Percentiles rank a stretch among this genome's conserved stretches.
Conservation (phyloP, 2,329 filamentous ascomycete species). For the Alternaria arbusti region DNA sequence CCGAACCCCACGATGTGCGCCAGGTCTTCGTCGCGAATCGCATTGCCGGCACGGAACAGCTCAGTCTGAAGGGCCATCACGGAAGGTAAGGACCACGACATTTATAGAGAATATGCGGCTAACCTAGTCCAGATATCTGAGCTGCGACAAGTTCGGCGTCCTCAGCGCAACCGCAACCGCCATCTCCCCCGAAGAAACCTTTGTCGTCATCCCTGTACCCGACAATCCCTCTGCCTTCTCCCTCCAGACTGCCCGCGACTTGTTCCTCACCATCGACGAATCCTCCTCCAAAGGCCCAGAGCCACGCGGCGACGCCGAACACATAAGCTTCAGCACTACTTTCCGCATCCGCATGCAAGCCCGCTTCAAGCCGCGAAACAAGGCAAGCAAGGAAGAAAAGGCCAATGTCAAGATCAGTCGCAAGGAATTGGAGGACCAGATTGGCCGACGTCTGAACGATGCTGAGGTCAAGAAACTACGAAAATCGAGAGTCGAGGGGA, state of each 20-base stretch:
- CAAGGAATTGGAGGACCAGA: conserved; percentile 82
- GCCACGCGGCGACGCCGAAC: conserved; percentile 76
- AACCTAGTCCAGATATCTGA: conserved; percentile 69
- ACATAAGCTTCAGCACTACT: conserved; percentile 71
- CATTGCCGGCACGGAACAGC: conserved; percentile 79
- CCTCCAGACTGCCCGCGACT: conserved; percentile 74
- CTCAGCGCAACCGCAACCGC: conserved; percentile 80
- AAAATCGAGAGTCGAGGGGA: conserved; percentile 80
- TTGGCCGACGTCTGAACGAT: conserved; percentile 77
- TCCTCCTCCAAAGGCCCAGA: conserved; percentile 58
- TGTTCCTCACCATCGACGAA: conserved; percentile 67
- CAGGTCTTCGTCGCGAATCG: conserved; percentile 93
- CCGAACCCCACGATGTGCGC: conserved; percentile 93
- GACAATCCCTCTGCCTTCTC: conserved; percentile 75
- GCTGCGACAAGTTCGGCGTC: conserved; percentile 82
- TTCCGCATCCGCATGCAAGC: conserved; percentile 92
- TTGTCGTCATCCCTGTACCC: conserved; percentile 66
- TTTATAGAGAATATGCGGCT: background rate
- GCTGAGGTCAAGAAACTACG: conserved; percentile 86
- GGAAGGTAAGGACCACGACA: conserved; percentile 65
- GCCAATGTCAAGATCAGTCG: conserved; percentile 84
- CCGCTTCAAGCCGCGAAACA: conserved; percentile 84
- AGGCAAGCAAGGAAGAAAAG: conserved; percentile 81
- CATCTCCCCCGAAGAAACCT: conserved; percentile 83
- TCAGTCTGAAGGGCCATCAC: conserved; percentile 89